Base-by-base conservation (phyloP, 176 grass and related monocot species). In the Alloteropsis semialata region DNA sequence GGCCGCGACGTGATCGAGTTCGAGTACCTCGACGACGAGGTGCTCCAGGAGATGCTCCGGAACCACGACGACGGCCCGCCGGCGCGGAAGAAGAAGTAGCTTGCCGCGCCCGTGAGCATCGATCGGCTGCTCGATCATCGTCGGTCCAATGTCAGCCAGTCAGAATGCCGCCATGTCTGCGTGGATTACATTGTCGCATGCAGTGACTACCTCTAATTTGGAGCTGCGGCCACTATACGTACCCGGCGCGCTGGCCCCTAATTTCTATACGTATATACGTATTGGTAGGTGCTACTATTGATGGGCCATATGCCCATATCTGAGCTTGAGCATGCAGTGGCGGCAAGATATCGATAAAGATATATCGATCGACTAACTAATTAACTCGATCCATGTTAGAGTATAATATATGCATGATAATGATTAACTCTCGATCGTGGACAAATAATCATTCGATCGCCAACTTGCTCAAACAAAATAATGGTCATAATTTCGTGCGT, bases 1-100 rank as follows among this genome's bases (percentile, higher is more conserved):
- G 33, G 75, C 15, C 54, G 65, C 59, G 76, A 90, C 45, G 89
- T 91, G 38, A 91, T 94, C n/a, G 92, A 91, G 64, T 83, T 94
- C 59, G 92, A 94, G 89, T 94, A 86, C 76, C 72, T 94, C 19
- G 92, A 94, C 78, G 88, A 94, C 77, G 79, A 88, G 88, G 92
- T 91, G 74, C 76, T 94, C 8, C 88, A 94, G 74, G 92, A 94
- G 69, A 85, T 94, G 79, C 86, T 94, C 37, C 82, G 51, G 82
- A 29, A 27, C 24, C 56, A 75, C 43, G 92, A 89, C 63, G 85
- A 61, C 32, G n/a, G 14, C n/a, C 0, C 39, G 17, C 6, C 44
- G 27, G 11, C 45, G 19, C 11, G 43, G 6, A 66, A 66, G 32
- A 80, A 80, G 77, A 50, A 67, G 62, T 61, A 75, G 16, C 3